Conservation (phyloP, 2,329 filamentous ascomycete species). For the Fusarium devonianum region DNA sequence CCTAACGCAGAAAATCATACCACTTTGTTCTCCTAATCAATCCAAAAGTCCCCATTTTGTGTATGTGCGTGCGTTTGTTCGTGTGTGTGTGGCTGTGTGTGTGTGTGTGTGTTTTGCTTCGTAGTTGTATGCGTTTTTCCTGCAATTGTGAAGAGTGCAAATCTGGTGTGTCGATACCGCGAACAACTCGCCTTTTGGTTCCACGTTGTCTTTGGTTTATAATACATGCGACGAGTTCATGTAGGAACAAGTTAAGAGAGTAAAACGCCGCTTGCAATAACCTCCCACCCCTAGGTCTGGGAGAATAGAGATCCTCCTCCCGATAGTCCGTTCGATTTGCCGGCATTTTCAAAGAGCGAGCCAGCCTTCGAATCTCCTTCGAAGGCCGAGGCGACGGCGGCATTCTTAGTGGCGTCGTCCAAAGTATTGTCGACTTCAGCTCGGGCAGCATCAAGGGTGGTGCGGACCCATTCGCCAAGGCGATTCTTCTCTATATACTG, state of each 20-base stretch:
- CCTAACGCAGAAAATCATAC: constrained; percentile 21
- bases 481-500: constrained; percentile 71
- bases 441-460: constrained; percentile 50
- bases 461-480: constrained; percentile 71
- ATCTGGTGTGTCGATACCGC: constrained; percentile 14
- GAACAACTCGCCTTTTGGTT: neutral
- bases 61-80: constrained; percentile 7
- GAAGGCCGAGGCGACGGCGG: constrained; percentile 5
- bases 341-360: constrained; percentile 32
- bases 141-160: constrained; percentile 8
- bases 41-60: constrained; percentile 27
- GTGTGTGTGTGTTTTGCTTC: constrained; percentile 17
- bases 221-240: constrained; percentile 18
- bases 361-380: constrained; percentile 17
- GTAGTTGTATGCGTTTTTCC: constrained; percentile 6
- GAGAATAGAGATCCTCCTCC: constrained; percentile 15
- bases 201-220: constrained; percentile 9
- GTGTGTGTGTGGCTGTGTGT: constrained; percentile 5
- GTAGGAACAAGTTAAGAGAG: constrained; percentile 1
- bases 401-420: constrained; percentile 43
- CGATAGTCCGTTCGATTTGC: constrained; percentile 13
- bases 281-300: constrained; percentile 9
- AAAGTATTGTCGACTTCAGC: constrained; percentile 44
- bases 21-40: constrained; percentile 20
- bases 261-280: neutral